Evolutionary conservation across 148 eudicot species (phyloP), one percentile per base, ranked within the genome.

Genomic region (Spergularia marina): DNA sequence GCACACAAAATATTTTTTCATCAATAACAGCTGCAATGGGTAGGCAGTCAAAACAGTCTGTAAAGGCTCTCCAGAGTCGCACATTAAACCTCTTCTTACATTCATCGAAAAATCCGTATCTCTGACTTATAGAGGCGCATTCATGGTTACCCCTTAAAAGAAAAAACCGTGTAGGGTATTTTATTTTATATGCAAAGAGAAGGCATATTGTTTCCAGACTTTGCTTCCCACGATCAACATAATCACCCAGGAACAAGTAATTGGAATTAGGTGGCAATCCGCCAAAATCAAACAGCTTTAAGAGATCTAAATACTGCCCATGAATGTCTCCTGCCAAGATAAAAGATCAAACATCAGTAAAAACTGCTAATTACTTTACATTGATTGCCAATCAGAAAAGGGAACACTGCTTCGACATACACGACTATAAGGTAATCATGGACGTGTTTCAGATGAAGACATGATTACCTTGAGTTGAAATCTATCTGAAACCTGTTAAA

Each of bases 151-250:
- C 83, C 63, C 83, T 77, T 68, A 81, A 61, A 25, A 81, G 80
- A 34, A 77, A 81, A 34, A 81, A 68, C 60, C 73, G 77, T 0
- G 73, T 77, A 0, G 83, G 83, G 74, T 81, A 77, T 77, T 73
- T 81, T 67, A 81, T 73, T 68, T 81, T 81, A 30, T 66, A 81
- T n/a, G 83, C 83, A 30, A 81, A 77, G 57, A 81, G 77, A 67
- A 81, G 83, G 54, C 83, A 81, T 60, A 81, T 77, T 60, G 83
- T 81, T 81, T 81, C 83, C 25, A 81, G 70, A 68, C 83, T 81
- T 70, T 81, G 83, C 74, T 81, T 81, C 41, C 83, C 83, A 12
- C 83, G 83, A 68, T 81, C 83, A 41, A 81, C 83, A 7, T 81
- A 81, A 62, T 81, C 83, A 1, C 83, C 83, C 25, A 81, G 74